phyloP scores from a whole-genome alignment of 768 basidiomycete genomes.

The Trametes coccinea region DNA sequence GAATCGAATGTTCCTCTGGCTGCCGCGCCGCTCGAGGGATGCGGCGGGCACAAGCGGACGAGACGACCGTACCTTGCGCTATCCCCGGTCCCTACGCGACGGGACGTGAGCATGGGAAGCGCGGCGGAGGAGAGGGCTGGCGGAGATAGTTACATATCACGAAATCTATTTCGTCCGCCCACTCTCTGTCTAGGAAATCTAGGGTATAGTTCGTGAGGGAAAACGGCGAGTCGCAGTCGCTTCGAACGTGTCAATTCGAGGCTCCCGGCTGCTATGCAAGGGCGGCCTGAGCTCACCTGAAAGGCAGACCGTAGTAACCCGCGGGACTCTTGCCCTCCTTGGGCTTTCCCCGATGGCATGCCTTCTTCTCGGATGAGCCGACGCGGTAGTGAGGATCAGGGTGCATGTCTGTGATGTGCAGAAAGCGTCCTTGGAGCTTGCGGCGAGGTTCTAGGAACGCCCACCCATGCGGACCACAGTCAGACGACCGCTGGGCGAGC shows the following conservation, averaged over 20 bases:
- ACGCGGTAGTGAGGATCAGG: slow-evolving; percentile 68
- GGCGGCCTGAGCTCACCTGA: slow-evolving; percentile 48
- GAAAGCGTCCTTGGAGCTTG: slow-evolving; percentile 68
- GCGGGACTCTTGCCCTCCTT: slow-evolving; percentile 54
- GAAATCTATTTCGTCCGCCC: slow-evolving; percentile 86
- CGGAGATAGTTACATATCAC: slow-evolving; percentile 64
- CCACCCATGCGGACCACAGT: slow-evolving; percentile 10
- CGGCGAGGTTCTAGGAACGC: slow-evolving; percentile 27
- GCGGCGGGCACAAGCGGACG: not conserved
- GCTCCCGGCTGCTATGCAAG: not conserved
- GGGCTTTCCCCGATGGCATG: slow-evolving; percentile 66
- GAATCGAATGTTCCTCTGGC: not conserved
- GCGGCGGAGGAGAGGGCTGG: not conserved
- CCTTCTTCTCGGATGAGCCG: slow-evolving; percentile 53
- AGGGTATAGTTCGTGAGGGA: slow-evolving; percentile 79
- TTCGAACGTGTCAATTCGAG: slow-evolving; percentile 27
- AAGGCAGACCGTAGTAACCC: slow-evolving; percentile 67
- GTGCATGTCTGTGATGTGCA: slow-evolving; percentile 85
- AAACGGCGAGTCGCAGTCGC: slow-evolving; percentile 82
- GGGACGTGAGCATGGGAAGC: slow-evolving; percentile 17
- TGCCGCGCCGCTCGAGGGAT: not conserved
- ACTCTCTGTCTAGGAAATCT: slow-evolving; percentile 75
- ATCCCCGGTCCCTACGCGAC: slow-evolving; percentile 68
- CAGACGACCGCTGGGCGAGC: slow-evolving; percentile 15
- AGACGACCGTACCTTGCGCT: slow-evolving; percentile 54